A percentile compares a stretch with the other conserved stretches of the same genome.
phyloP scores from a whole-genome alignment of 2,329 filamentous ascomycete genomes.

The Myotisia sp. region DNA sequence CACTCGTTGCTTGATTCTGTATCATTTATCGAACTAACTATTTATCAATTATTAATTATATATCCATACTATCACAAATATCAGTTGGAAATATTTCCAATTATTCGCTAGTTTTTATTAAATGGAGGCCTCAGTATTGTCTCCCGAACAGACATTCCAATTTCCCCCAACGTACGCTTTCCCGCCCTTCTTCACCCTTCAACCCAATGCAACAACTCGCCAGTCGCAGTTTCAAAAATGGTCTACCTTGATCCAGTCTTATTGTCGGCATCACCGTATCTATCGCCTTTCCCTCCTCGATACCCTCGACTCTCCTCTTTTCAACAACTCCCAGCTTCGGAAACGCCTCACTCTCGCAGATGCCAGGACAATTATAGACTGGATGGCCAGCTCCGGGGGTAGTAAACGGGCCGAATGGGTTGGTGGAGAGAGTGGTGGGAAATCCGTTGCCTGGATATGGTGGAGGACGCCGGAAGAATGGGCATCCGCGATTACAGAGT shows the following conservation, averaged over 20 bases:
- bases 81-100: too few relatives aligned
- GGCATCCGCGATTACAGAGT: constrained; percentile 62
- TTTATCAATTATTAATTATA: too few relatives aligned
- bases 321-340: constrained; percentile 34
- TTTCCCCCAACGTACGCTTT: constrained; percentile 33
- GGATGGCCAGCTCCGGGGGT: constrained; percentile 41
- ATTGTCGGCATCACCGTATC: constrained; percentile 63
- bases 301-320: constrained; percentile 44
- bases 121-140: too few relatives aligned
- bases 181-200: constrained; percentile 41
- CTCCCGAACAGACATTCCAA: too few relatives aligned
- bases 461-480: constrained; percentile 86
- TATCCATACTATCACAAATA: too few relatives aligned
- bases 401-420: constrained; percentile 48
- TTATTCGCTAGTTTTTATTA: too few relatives aligned
- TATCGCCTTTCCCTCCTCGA: constrained; percentile 59
- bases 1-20: too few relatives aligned
- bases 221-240: constrained; percentile 56
- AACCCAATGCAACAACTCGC: constrained; percentile 32
- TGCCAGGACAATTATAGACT: constrained; percentile 40
- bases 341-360: constrained; percentile 39
- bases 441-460: constrained; percentile 56
- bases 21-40: too few relatives aligned
- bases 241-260: constrained; percentile 70
- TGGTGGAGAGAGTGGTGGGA: constrained; percentile 26